Base-by-base conservation (phyloP, 202 grass and related monocot species). In the Hordeum pubiflorum region DNA sequence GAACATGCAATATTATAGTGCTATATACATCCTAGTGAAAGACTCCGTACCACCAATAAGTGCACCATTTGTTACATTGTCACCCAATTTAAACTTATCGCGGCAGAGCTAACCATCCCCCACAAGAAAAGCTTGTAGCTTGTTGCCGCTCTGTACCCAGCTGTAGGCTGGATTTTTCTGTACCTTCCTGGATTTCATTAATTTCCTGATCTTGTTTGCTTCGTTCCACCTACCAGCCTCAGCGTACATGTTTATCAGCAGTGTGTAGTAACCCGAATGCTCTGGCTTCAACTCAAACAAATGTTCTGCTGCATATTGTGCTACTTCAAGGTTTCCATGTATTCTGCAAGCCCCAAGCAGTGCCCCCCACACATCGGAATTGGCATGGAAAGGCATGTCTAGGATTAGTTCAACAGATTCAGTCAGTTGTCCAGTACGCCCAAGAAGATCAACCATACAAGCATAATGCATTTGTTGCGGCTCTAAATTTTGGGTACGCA, bases 401-500 rank as follows among this genome's bases (percentile, higher is more conserved):
- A 24, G 90, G 33, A 97, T 91, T 55, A 97, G 65, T 50, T 97
- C 86, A 68, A 71, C 83, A 70, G 72, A 85, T 37, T 94, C 88
- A 83, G 31, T 70, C 39, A 97, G 54, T 17, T 84, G 79, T 18
- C 91, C 94, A 60, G 91, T 79, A 85, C 94, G 84, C 6, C 94
- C 94, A 62, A 94, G 75, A 91, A 97, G 73, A 84, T 97, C 94
- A 62, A 94, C 94, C 89, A 97, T 91, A 62, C 94, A 94, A 77
- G 94, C 86, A 89, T 94, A 97, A 58, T 94, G 94, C 83, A 90
- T 92, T 50, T 97, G 92, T 79, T 80, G 91, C 60, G 91, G 91
- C 66, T 69, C 89, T 32, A 97, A 87, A 81, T 87, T 89, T 74
- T 91, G 84, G 34, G 69, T 55, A 81, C 87, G n/a, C 94, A 97